phyloP scores from a whole-genome alignment of 331 rosid species.

The Ulmus americana region DNA sequence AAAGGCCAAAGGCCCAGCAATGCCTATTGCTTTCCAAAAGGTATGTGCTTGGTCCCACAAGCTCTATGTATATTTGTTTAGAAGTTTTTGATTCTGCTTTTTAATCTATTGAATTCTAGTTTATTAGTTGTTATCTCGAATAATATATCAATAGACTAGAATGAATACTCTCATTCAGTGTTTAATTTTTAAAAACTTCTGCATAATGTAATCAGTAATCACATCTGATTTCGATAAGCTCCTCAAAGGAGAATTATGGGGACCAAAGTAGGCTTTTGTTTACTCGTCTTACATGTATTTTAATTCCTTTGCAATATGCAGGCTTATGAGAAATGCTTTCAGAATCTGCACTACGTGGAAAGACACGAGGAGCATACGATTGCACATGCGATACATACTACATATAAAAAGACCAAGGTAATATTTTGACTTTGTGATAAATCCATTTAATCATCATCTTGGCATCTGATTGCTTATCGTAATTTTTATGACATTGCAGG shows the following conservation, averaged over 20 bases:
- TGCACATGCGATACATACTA: conserved; percentile 83
- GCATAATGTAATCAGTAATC: neutral
- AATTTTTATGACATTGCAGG: conserved; percentile 30
- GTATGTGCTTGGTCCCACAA: conserved; percentile 32
- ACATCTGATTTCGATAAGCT: neutral
- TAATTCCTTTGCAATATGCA: conserved; percentile 21
- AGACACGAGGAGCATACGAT: conserved; percentile 90
- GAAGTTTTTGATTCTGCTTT: neutral
- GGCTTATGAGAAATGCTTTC: conserved; percentile 96
- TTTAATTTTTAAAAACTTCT: neutral
- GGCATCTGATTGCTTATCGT: conserved; percentile 8
- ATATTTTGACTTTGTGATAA: neutral
- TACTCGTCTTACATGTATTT: too few species aligned
- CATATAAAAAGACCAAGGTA: conserved; percentile 84
- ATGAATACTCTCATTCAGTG: neutral
- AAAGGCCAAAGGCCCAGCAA: conserved; percentile 87
- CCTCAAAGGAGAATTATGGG: neutral
- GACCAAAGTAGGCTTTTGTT: neutral
- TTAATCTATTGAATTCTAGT: neutral
- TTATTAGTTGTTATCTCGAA: neutral
- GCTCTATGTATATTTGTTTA: conserved; percentile 1
- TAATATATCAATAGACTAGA: neutral
- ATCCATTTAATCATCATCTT: neutral
- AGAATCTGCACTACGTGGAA: conserved; percentile 85
- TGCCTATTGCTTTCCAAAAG: conserved; percentile 80